Evolutionary conservation across 179 eudicot species (phyloP).

Genomic region (Silene coronaria): DNA sequence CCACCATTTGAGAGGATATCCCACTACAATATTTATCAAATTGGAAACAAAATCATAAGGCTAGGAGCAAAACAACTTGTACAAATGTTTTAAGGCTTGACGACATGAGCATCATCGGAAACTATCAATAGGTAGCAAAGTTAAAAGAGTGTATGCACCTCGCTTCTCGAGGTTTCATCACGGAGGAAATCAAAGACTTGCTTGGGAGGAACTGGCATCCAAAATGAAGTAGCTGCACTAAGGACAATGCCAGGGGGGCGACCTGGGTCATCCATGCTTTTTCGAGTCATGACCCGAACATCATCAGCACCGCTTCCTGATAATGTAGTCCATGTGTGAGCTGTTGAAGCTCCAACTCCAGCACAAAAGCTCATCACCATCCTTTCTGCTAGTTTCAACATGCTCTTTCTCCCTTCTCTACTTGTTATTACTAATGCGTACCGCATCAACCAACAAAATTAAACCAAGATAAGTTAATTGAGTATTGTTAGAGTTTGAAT

Average conservation of each 20-base stretch:
- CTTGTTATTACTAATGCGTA: constrained; percentile 38
- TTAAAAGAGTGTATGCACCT: constrained; percentile 29
- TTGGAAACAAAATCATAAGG: no score
- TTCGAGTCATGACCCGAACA: constrained; percentile 56
- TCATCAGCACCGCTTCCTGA: constrained; percentile 50
- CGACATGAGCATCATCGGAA: no score
- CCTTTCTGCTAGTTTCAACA: constrained; percentile 55
- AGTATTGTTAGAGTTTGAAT: neutral
- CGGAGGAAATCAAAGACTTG: constrained; percentile 54
- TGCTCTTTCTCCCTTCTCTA: constrained; percentile 50
- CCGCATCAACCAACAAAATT: no score
- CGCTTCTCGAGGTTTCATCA: constrained; percentile 46
- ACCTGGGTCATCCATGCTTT: constrained; percentile 60
- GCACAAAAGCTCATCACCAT: constrained; percentile 58
- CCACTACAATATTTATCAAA: constrained; percentile 43
- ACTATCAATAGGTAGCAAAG: neutral
- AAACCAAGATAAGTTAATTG: no score
- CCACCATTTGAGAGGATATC: constrained; percentile 52
- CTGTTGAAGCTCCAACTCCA: constrained; percentile 56
- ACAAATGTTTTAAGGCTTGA: no score
- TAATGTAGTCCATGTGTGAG: constrained; percentile 54
- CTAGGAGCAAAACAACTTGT: no score
- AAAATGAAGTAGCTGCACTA: constrained; percentile 57
- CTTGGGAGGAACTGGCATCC: constrained; percentile 54
- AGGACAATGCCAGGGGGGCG: constrained; percentile 59